These are phyloP conservation scores for Cladosporium colombiae DNA, from an alignment of 2,329 filamentous ascomycete genomes.

Conservation along the genomic window DNA sequence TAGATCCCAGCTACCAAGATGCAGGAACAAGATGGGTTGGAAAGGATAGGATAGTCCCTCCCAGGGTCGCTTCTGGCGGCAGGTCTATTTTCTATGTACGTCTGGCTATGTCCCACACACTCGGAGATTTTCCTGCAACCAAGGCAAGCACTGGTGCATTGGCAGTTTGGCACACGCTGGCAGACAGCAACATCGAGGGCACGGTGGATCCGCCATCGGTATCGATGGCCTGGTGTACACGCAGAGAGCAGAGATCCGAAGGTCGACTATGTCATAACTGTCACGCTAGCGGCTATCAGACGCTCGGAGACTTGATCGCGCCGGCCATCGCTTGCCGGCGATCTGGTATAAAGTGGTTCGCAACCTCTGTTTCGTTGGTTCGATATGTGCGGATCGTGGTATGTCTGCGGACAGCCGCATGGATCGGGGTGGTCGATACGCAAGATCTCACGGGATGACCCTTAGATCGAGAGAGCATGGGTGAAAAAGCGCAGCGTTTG, in stretches of 20 bases:
- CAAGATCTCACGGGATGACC: constrained; percentile 3
- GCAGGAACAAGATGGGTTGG: constrained; percentile 15
- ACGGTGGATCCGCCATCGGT: constrained; percentile 4
- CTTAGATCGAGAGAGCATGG: constrained; percentile 5
- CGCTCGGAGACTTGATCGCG: constrained; percentile 15
- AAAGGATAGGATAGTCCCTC: neutral
- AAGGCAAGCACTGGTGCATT: constrained; percentile 3
- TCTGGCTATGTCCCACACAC: neutral
- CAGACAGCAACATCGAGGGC: neutral
- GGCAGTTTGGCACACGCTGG: neutral
- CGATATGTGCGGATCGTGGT: constrained; percentile 10
- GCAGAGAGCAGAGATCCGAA: neutral
- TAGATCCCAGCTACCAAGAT: constrained; percentile 19
- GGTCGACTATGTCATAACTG: constrained; percentile 17
- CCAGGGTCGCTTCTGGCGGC: constrained; percentile 6
- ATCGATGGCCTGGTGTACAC: constrained; percentile 6
- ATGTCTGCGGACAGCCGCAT: constrained; percentile 7
- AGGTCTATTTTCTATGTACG: neutral
- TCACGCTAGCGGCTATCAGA: constrained; percentile 10
- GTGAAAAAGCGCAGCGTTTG: neutral
- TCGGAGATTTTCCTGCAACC: constrained; percentile 9
- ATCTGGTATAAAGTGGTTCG: constrained; percentile 8
- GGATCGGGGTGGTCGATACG: constrained; percentile 8
- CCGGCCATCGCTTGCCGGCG: constrained; percentile 6
- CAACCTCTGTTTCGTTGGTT: neutral